A percentile compares a stretch with the other conserved stretches of the same genome.
Evolutionary conservation across 1,284 basidiomycete species (phyloP).

Genomic region (Leccinum fallax): DNA sequence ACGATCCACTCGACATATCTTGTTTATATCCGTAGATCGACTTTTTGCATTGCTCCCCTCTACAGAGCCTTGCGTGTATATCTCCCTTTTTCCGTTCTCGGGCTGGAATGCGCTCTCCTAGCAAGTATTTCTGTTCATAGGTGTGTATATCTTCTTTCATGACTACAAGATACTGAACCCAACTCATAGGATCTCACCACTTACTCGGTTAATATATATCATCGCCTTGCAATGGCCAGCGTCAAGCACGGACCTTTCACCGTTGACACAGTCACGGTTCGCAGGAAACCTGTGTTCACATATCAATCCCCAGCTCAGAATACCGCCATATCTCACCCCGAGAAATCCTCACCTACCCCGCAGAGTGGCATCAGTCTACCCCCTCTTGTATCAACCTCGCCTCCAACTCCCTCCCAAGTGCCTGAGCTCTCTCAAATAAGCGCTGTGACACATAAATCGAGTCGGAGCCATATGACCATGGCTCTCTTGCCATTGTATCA

Average conservation of each 20-base stretch:
- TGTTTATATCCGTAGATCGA: constrained; percentile 28
- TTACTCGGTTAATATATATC: constrained; percentile 11
- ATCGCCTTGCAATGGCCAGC: constrained; percentile 24
- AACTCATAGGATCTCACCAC: constrained; percentile 14
- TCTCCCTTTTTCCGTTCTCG: constrained; percentile 11
- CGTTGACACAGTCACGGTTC: constrained; percentile 29
- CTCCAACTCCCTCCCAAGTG: constrained; percentile 19
- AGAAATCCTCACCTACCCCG: constrained; percentile 15
- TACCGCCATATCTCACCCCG: constrained; percentile 14
- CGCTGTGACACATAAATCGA: constrained; percentile 19
- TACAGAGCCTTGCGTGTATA: constrained; percentile 17
- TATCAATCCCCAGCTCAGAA: constrained; percentile 51
- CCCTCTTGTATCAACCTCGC: constrained; percentile 7
- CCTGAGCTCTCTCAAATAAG: constrained; percentile 21
- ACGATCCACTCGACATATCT: constrained; percentile 24
- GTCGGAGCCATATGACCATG: constrained; percentile 36
- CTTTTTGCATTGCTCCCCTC: constrained; percentile 7
- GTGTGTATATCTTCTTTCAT: constrained; percentile 13
- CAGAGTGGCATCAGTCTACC: constrained; percentile 12
- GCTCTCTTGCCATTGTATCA: constrained; percentile 70
- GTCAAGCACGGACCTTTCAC: constrained; percentile 21
- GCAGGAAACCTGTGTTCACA: constrained; percentile 52
- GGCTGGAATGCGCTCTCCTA: constrained; percentile 27
- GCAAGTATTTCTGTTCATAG: constrained; percentile 23
- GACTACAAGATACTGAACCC: constrained; percentile 5